Evolutionary conservation across 371 early-diverging fungal species (phyloP).

Genomic region (Mucor lusitanicus): DNA sequence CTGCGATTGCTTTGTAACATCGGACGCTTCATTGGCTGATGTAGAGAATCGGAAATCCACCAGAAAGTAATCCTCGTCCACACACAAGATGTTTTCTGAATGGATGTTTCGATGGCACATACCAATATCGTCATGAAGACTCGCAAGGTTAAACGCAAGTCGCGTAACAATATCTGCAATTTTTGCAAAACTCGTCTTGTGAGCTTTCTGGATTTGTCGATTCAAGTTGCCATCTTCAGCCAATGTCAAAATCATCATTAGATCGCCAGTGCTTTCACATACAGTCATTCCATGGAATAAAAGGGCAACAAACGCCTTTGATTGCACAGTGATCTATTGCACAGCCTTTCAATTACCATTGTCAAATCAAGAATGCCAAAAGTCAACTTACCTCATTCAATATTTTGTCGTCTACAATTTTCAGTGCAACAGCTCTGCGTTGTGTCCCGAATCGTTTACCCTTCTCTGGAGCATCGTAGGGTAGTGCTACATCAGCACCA

Average conservation of each 20-base stretch:
- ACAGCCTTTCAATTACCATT: neutral
- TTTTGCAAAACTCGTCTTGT: slow-evolving; percentile 6
- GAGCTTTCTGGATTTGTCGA: slow-evolving; percentile 21
- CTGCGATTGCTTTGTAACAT: slow-evolving; percentile 26
- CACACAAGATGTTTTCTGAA: slow-evolving; percentile 33
- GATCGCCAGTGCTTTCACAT: slow-evolving; percentile 43
- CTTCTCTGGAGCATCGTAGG: slow-evolving; percentile 36
- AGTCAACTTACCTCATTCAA: slow-evolving; percentile 33
- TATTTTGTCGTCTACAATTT: slow-evolving; percentile 46
- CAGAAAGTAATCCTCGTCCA: slow-evolving; percentile 39
- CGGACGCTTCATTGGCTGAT: slow-evolving; percentile 34
- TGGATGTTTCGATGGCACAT: slow-evolving; percentile 51
- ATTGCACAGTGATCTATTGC: slow-evolving; percentile 40
- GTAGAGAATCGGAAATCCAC: slow-evolving; percentile 45
- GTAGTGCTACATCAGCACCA: slow-evolving; percentile 25
- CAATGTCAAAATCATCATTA: slow-evolving; percentile 40
- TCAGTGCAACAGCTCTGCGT: slow-evolving; percentile 33
- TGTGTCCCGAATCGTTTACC: slow-evolving; percentile 23
- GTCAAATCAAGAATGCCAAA: neutral
- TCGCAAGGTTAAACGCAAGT: slow-evolving; percentile 38
- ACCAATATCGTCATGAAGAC: slow-evolving; percentile 38
- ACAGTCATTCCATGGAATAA: slow-evolving; percentile 44
- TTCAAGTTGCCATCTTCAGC: slow-evolving; percentile 39
- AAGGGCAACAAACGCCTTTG: slow-evolving; percentile 38
- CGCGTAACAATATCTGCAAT: slow-evolving; percentile 29